Conservation (phyloP, 768 basidiomycete genomes). For the Lactarius sp. region DNA sequence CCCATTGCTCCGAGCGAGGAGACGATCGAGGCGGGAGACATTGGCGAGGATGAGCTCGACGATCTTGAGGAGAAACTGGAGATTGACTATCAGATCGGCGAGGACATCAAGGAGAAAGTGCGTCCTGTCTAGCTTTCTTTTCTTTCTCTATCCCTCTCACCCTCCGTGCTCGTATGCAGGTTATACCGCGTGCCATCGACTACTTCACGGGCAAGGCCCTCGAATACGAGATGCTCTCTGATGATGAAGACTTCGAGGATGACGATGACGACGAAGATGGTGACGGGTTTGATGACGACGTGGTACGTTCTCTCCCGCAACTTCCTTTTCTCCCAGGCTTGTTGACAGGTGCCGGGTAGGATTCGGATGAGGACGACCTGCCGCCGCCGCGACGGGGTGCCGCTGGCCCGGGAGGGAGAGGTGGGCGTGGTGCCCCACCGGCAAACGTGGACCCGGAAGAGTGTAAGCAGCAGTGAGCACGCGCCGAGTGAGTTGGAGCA, state of each 20-base stretch:
- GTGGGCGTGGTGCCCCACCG: slow-evolving; percentile 38
- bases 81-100: slow-evolving; percentile 96
- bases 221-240: slow-evolving; percentile 58
- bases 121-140: slow-evolving; percentile 22
- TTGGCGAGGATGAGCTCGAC: slow-evolving; percentile 81
- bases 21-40: slow-evolving; percentile 60
- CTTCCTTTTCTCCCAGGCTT: slow-evolving; percentile 8
- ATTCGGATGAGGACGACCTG: slow-evolving; percentile 65
- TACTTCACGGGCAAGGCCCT: slow-evolving; percentile 97
- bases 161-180: slow-evolving; percentile 39
- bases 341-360: slow-evolving; percentile 36
- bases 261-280: slow-evolving; percentile 58
- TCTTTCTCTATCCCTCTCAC: not conserved
- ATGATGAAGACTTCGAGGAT: slow-evolving; percentile 43
- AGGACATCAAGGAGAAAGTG: slow-evolving; percentile 96
- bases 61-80: slow-evolving; percentile 92
- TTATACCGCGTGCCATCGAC: slow-evolving; percentile 93
- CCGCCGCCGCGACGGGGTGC: slow-evolving; percentile 48
- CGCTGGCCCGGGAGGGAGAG: slow-evolving; percentile 40
- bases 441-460: slow-evolving; percentile 70
- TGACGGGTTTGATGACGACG: slow-evolving; percentile 56
- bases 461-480: slow-evolving; percentile 81
- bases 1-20: slow-evolving; percentile 69
- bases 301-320: slow-evolving; percentile 36
- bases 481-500: not conserved